Conservation (phyloP, 768 basidiomycete genomes). For the Tulasnella sp. region DNA sequence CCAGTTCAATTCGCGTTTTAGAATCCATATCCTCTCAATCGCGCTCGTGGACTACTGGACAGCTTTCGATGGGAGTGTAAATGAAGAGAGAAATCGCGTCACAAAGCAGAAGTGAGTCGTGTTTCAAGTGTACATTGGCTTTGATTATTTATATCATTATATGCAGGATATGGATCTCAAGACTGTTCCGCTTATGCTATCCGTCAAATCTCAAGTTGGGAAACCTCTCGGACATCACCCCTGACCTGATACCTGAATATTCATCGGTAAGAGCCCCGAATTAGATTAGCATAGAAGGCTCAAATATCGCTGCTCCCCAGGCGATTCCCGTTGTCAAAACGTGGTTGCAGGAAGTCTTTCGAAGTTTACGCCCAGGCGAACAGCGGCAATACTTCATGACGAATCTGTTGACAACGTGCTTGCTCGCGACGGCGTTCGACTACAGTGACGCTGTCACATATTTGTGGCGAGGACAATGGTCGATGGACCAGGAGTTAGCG, state of each 20-base stretch:
- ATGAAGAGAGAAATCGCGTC: neutral
- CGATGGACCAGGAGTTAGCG: neutral
- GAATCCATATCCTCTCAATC: neutral
- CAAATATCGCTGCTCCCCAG: neutral
- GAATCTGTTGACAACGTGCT: neutral
- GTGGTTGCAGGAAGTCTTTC: neutral
- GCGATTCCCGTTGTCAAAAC: neutral
- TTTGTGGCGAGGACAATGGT: neutral
- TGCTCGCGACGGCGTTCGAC: neutral
- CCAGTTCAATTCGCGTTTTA: neutral
- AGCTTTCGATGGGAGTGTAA: neutral
- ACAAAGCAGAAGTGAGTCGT: neutral
- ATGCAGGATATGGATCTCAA: neutral
- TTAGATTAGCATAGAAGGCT: neutral
- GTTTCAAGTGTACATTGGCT: too few relatives aligned
- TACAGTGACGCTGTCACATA: neutral
- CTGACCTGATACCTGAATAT: neutral
- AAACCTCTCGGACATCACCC: neutral
- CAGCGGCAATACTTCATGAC: neutral
- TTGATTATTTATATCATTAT: neutral
- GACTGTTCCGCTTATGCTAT: neutral
- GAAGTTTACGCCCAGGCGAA: neutral
- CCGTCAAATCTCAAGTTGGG: neutral
- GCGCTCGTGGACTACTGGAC: neutral
- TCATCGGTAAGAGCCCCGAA: neutral